Base-by-base conservation (phyloP, 1,139 yeast genomes). In the Diutina pseudorugosa region DNA sequence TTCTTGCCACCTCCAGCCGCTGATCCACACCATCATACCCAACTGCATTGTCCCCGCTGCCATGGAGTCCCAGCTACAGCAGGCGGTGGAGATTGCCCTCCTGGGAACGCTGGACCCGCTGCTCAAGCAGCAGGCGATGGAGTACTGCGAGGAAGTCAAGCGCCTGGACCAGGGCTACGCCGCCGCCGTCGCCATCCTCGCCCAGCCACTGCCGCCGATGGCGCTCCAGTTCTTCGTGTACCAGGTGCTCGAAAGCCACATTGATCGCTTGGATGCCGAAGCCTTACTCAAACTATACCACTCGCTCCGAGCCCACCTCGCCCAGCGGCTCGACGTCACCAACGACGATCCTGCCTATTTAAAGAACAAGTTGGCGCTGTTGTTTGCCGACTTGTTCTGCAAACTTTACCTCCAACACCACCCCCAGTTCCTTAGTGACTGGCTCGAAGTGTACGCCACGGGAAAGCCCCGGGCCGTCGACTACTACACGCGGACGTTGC, bases 31-130 rank as follows among this genome's bases (percentile, higher is more conserved):
- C 30, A 30, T 14, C 36, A 30, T 14, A 11, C n/a, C n/a, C 36
- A 8, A 11, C 14, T 2, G 14, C 33, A 6, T 14, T 14, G n/a
- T 30, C 11, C 8, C 2, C 2, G 36, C 36, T n/a, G 36, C 40
- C 23, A 87, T 88, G 94, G 90, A 87, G 60, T 79, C 80, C 60
- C 95, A 90, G 73, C 86, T 93, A 64, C 91, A 81, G 67, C 96
- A 90, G 72, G 98, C 97, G 51, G 95, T 93, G 53, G 85, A 82
- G 59, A 83, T 91, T 58, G 98, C 97, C 42, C 80, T 89, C 57
- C 82, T 84, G 63, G 87, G 88, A 51, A 73, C 84, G n/a, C 79
- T 86, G 21, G 94, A 88, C 65, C 71, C 76, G 25, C 70, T 67
- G 50, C 71, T 91, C 55, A 85, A 86, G 62, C 81, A 78, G 59